A percentile compares a stretch with the other conserved stretches of the same genome.
These are phyloP conservation scores for Ganoderma lingzhi DNA, from an alignment of 1,284 basidiomycete species.

Conservation along the genomic window DNA sequence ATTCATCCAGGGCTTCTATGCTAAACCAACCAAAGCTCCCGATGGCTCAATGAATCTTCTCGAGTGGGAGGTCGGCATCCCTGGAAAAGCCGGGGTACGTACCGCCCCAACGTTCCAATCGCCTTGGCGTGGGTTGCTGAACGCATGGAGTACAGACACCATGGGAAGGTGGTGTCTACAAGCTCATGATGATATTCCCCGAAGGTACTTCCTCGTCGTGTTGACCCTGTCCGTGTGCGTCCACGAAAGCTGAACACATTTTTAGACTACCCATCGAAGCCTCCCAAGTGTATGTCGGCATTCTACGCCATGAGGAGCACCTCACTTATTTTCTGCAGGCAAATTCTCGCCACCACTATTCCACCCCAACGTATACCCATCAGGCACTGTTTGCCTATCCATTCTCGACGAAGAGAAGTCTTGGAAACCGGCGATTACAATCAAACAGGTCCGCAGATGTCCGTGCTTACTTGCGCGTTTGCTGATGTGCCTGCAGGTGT, in stretches of 20 bases:
- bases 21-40: conserved; percentile 86
- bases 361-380: conserved; percentile 99
- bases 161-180: conserved; percentile 97
- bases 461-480: not conserved
- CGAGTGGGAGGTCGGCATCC: conserved; percentile 98
- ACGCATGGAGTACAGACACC: conserved; percentile 72
- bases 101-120: conserved; percentile 15
- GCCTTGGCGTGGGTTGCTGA: conserved; percentile 35
- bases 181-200: conserved; percentile 93
- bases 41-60: conserved; percentile 97
- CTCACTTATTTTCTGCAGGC: conserved; percentile 58
- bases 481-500: conserved; percentile 65
- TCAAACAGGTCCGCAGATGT: conserved; percentile 84
- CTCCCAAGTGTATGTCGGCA: conserved; percentile 83
- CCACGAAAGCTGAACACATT: conserved; percentile 25
- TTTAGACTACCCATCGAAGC: conserved; percentile 93
- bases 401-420: conserved; percentile 99
- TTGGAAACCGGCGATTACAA: conserved; percentile 99
- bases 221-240: conserved; percentile 24
- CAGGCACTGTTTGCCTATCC: conserved; percentile 97
- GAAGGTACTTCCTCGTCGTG: conserved; percentile 68
- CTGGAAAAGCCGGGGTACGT: conserved; percentile 84
- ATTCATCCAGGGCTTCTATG: conserved; percentile 88
- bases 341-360: conserved; percentile 97
- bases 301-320: conserved; percentile 16